These are phyloP conservation scores for Fusarium euwallaceae DNA, from an alignment of 2,329 filamentous ascomycete species.

Conservation along the genomic window DNA sequence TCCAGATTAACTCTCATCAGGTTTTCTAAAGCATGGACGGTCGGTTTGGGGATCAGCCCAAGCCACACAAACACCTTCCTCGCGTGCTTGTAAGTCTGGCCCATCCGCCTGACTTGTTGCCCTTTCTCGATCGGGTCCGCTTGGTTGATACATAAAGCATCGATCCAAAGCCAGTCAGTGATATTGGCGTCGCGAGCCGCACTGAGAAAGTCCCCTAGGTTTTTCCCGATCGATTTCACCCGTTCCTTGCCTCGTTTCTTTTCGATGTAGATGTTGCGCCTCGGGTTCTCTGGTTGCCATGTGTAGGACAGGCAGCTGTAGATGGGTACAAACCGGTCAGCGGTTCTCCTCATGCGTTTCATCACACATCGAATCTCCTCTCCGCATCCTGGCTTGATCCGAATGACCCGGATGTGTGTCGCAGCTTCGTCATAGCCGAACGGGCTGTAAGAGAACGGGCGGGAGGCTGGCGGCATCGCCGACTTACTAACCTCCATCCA, in stretches of 20 bases:
- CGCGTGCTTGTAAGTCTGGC: not conserved
- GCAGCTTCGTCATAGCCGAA: not conserved
- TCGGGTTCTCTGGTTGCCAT: not conserved
- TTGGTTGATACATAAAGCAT: not conserved
- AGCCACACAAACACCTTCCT: not conserved
- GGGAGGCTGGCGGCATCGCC: not conserved
- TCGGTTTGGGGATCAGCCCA: too few relatives aligned
- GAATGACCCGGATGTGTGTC: not conserved
- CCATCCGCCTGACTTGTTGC: not conserved
- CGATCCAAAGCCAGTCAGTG: not conserved
- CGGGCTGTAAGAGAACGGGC: not conserved
- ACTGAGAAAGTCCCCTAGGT: not conserved
- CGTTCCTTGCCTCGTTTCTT: too few relatives aligned
- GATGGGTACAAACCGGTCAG: not conserved
- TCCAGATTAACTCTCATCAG: not conserved
- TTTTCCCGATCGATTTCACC: too few relatives aligned
- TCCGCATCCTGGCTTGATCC: not conserved
- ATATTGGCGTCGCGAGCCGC: not conserved
- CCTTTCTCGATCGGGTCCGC: accelerated
- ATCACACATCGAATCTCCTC: not conserved
- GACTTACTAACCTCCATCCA: too few relatives aligned
- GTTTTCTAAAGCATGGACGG: not conserved
- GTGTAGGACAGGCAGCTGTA: not conserved
- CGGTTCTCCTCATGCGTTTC: not conserved
- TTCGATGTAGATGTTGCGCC: not conserved